A percentile compares a stretch with the other conserved stretches of the same genome.
phyloP scores from a whole-genome alignment of 805 yeast species.

The Saturnispora kantuleensis region DNA sequence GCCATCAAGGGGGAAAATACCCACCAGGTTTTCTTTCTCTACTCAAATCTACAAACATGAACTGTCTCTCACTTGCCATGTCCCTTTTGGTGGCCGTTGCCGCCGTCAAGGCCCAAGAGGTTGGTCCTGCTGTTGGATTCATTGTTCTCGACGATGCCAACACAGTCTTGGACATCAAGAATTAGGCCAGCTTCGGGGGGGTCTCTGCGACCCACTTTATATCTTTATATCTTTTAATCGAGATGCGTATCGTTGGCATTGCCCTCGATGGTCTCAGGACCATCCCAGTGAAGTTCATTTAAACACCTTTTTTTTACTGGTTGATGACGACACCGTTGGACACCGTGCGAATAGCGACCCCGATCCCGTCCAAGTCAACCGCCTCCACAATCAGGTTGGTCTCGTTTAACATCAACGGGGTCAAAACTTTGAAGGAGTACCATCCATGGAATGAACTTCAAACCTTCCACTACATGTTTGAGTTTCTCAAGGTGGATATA shows the following conservation, averaged over 20 bases:
- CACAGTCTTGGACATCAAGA: conserved; percentile 8
- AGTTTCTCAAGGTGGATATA: conserved; percentile 55
- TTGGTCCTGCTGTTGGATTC: conserved; percentile 13
- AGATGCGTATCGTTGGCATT: too few species aligned
- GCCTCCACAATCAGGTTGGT: conserved; percentile 16
- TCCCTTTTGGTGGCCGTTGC: conserved; percentile 9
- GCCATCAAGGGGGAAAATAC: too few species aligned
- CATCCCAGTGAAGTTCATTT: not conserved
- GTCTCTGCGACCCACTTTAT: too few species aligned
- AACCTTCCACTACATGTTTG: conserved; percentile 37
- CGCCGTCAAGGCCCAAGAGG: conserved; percentile 5
- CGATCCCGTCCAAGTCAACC: not conserved
- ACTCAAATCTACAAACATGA: not conserved
- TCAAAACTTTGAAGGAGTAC: conserved; percentile 69
- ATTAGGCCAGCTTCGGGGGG: too few species aligned
- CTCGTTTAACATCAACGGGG: conserved; percentile 79
- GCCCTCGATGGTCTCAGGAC: too few species aligned
- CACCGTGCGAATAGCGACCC: not conserved
- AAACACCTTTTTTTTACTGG: not conserved
- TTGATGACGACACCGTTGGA: not conserved
- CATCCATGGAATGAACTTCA: conserved; percentile 66
- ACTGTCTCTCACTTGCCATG: not conserved
- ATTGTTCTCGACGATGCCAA: conserved; percentile 12
- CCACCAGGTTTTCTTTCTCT: too few species aligned
- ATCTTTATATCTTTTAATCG: too few species aligned